Conservation (phyloP, 176 grass and related monocot species). For the Lolium multiflorum region DNA sequence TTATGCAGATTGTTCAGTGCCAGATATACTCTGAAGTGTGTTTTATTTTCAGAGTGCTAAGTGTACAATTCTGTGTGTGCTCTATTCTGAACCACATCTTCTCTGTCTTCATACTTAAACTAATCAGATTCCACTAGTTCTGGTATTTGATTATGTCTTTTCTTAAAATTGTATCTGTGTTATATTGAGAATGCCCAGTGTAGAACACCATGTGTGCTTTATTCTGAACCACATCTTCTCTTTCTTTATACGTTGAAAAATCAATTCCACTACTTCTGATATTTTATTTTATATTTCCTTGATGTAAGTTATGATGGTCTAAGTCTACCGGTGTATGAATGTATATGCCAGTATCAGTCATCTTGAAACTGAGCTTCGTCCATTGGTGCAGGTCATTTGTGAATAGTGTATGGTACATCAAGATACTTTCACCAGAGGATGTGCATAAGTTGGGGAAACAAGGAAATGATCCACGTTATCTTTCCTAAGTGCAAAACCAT, state of each 20-base stretch:
- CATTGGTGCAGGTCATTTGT: conserved; percentile 84
- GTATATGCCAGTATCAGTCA: not conserved
- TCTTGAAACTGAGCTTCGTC: conserved; percentile 28
- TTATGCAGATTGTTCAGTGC: not conserved
- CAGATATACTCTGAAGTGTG: not conserved
- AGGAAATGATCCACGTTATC: conserved; percentile 80
- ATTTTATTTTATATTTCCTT: not conserved
- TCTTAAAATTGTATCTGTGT: not conserved
- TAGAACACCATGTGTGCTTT: not conserved
- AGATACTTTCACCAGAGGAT: conserved; percentile 98
- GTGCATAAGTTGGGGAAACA: conserved; percentile 97
- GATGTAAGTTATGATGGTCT: conserved; percentile 8
- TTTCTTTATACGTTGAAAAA: not conserved
- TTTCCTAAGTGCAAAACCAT: conserved; percentile 44
- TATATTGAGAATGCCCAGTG: not conserved
- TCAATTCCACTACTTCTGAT: not conserved
- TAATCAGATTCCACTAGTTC: not conserved
- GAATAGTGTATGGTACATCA: conserved; percentile 99
- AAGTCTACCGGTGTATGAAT: not conserved
- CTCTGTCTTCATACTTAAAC: not conserved
- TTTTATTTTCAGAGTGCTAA: not conserved
- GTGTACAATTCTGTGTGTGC: not conserved
- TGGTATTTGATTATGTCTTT: not conserved
- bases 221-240: conserved; percentile 1
- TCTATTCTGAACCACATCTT: conserved; percentile 14